Base-by-base conservation (phyloP, 305 asterid species). In the Fraxinus dipetala region DNA sequence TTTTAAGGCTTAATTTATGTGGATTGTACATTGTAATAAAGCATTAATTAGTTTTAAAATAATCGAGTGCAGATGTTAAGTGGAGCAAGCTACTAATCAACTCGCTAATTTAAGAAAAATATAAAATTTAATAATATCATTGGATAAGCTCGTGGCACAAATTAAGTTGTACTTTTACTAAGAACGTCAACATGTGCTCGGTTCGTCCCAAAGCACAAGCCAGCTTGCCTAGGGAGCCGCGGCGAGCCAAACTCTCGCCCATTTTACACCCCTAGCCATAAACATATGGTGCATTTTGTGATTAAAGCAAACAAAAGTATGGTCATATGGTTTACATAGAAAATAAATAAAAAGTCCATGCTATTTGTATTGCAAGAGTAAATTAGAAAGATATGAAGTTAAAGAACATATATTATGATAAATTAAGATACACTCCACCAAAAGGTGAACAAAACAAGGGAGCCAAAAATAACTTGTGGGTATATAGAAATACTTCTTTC, bases 361-460 rank as follows among this genome's bases (percentile, higher is more conserved):
- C 35, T 28, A 9, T 30, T 67, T 67, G 73, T 70, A 79, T 45
- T 79, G 69, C 18, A 84, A 13, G 75, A 78, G 76, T 67, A 73
- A 79, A 56, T 3, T 6, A 5, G 3, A 79, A 79, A 24, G 48
- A 28, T 26, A 22, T 34, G 35, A 79, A 56, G 69, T 81, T 45
- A 78, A 81, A 70, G 43, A 45, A 48, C 72, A 82, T 82, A 80
- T 80, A 80, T 76, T 74, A 82, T 76, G 79, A 81, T 85, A 78
- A 84, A 85, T 81, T 79, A 63, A 87, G 88, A 82, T 87, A 91
- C 86, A 86, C 90, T 86, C 85, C 79, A 89, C 81, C 85, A 88
- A 90, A 78, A 84, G 84, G 84, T 88, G 83, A 88, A 85, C 81
- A 86, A 88, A 84, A 85, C 86, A 87, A 78, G 77, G 40, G 84